phyloP scores from a whole-genome alignment of 1,284 basidiomycete genomes.

The Cutaneotrichosporon cutaneum region DNA sequence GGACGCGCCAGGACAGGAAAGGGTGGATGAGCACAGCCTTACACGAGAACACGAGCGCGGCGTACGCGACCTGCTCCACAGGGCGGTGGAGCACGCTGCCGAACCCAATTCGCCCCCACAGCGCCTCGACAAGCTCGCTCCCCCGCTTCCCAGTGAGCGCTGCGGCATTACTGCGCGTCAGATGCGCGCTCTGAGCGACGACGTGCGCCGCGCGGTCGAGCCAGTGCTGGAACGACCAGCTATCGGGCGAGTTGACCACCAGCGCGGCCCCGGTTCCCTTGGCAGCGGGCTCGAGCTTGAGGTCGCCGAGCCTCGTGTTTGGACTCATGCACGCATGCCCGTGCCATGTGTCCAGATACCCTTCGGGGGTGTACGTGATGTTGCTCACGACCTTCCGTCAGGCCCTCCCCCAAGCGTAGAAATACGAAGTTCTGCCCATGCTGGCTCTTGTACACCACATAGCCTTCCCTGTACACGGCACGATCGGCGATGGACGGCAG shows the following conservation, averaged over 20 bases:
- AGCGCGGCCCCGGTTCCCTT: background rate
- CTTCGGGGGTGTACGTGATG: background rate
- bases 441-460: background rate
- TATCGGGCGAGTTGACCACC: conserved; percentile 10
- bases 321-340: background rate
- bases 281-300: background rate
- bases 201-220: conserved; percentile 10
- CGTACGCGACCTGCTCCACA: background rate
- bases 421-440: conserved; percentile 13
- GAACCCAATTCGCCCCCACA: conserved; percentile 8
- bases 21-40: conserved; percentile 14
- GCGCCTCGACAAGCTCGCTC: background rate
- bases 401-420: too few relatives aligned
- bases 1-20: conserved; percentile 1
- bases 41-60: conserved; percentile 5
- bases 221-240: conserved; percentile 15
- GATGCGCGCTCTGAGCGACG: conserved; percentile 6
- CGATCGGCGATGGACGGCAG: background rate
- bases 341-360: background rate
- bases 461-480: background rate
- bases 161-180: background rate
- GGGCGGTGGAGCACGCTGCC: background rate
- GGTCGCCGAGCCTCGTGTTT: background rate
- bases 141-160: background rate
- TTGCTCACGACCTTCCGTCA: conserved; percentile 6